Evolutionary conservation across 2,329 filamentous ascomycete genomes (phyloP).

Genomic region (Cytospora chrysosperma): DNA sequence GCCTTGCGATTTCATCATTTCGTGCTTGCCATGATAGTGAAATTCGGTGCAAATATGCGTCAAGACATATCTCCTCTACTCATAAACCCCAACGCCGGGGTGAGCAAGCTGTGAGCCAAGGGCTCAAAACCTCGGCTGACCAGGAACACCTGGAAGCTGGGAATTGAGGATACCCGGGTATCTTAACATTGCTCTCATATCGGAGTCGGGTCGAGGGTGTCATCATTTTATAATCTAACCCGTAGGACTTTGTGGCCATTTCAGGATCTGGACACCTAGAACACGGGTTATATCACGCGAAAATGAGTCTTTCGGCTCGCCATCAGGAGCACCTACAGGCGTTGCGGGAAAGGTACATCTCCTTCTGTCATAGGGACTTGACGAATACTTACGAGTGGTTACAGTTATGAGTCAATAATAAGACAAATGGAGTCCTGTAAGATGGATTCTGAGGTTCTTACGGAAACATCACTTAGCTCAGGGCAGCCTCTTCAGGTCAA

Average conservation of each 20-base stretch:
- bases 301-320: background rate
- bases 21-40: background rate
- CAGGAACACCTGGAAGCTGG: constrained; percentile 22
- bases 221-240: background rate
- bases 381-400: background rate
- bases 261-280: background rate
- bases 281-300: background rate
- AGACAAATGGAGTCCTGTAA: background rate
- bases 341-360: background rate
- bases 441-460: background rate
- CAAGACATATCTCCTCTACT: constrained; percentile 11
- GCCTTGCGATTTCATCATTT: background rate
- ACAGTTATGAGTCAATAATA: background rate
- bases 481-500: background rate
- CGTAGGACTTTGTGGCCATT: background rate
- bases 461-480: background rate
- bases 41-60: constrained; percentile 11
- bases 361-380: background rate
- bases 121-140: constrained; percentile 30
- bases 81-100: constrained; percentile 55
- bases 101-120: constrained; percentile 32
- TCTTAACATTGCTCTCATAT: background rate
- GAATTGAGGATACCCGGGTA: background rate
- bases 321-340: background rate
- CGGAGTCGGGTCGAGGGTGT: background rate